Evolutionary conservation across 2,329 filamentous ascomycete species (phyloP).

Genomic region (Coniochaeta pulveracea): DNA sequence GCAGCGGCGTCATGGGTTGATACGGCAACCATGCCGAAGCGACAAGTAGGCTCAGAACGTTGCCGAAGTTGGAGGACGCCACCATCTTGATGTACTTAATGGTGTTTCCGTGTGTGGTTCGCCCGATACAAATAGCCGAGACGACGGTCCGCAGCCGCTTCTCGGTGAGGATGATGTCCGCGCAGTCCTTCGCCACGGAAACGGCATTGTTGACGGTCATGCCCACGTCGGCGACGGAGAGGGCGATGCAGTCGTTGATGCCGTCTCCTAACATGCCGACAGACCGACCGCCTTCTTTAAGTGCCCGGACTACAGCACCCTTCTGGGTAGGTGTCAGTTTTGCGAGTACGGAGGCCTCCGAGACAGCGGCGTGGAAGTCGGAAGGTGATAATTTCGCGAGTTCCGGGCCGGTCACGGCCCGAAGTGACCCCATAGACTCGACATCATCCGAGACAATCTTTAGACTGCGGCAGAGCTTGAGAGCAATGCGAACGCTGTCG

Average conservation of each 20-base stretch:
- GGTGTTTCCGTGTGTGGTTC: neutral
- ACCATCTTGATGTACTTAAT: neutral
- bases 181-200: neutral
- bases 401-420: neutral
- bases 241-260: neutral
- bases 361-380: neutral
- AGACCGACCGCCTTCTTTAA: neutral
- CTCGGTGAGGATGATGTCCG: neutral
- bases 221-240: neutral
- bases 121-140: neutral
- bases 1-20: neutral
- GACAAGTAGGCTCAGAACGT: neutral
- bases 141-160: neutral
- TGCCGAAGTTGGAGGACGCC: neutral
- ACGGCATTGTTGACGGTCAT: neutral
- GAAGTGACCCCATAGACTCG: neutral
- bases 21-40: neutral
- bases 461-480: neutral
- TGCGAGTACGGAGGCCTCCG: neutral
- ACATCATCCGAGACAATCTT: neutral
- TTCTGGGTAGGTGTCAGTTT: neutral
- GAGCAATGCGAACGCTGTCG: neutral
- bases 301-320: neutral
- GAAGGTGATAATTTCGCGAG: neutral
- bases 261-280: neutral